Percentiles rank a stretch among this genome's conserved stretches.
phyloP scores from a whole-genome alignment of 192 early-diverging fungal species.

The Linnemannia exigua region DNA sequence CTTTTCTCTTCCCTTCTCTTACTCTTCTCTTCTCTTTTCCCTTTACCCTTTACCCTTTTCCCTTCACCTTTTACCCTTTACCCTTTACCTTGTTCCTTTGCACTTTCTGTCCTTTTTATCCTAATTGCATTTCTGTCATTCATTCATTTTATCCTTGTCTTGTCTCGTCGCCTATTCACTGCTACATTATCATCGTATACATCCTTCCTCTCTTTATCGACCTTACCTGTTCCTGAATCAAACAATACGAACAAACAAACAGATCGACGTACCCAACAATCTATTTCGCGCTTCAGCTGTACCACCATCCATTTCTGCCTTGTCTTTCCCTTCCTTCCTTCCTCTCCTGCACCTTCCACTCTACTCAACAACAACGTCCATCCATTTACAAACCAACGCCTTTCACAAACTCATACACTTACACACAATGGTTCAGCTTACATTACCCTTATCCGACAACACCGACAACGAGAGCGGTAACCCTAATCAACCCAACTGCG shows the following conservation, averaged over 20 bases:
- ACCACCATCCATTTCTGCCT: constrained; percentile 10
- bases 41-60: not conserved
- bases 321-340: not conserved
- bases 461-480: constrained; percentile 33
- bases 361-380: no score
- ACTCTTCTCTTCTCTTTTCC: not conserved
- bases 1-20: constrained; percentile 1
- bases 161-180: no score
- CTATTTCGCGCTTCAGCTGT: not conserved
- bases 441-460: constrained; percentile 45
- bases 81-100: not conserved
- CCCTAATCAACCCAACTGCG: constrained; percentile 27
- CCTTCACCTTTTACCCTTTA: not conserved
- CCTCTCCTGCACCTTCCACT: not conserved
- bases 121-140: not conserved
- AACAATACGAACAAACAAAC: constrained; percentile 3
- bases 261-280: constrained; percentile 5
- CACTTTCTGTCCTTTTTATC: not conserved
- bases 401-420: not conserved
- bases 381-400: no score
- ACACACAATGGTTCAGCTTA: constrained; percentile 41
- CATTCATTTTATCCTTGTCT: not conserved
- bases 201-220: not conserved
- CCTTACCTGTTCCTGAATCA: constrained; percentile 9
- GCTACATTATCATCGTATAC: not conserved